A percentile compares a stretch with the other conserved stretches of the same genome.
These are phyloP conservation scores for Croton laevigatus DNA, from an alignment of 441 rosid genomes.

Conservation along the genomic window DNA sequence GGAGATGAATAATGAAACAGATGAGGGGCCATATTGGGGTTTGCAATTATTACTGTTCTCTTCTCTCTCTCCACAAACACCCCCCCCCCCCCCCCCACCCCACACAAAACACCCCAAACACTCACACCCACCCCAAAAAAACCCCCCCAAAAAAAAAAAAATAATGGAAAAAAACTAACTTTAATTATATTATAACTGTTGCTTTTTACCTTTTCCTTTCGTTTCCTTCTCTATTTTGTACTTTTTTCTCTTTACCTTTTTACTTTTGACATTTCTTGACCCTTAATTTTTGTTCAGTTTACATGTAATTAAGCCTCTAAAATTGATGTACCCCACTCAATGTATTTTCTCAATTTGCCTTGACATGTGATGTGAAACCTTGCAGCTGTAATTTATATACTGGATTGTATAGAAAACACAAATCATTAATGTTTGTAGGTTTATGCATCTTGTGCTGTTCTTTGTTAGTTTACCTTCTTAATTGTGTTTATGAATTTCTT, in stretches of 20 bases:
- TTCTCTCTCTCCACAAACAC: background rate
- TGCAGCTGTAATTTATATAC: background rate
- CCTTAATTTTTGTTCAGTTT: background rate
- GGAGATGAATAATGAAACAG: background rate
- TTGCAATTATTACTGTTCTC: background rate
- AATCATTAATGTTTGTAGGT: background rate
- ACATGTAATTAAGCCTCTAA: background rate
- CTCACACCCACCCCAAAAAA: too few relatives aligned
- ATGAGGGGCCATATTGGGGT: background rate
- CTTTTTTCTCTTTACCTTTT: background rate
- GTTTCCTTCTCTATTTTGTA: background rate
- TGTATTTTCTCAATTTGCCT: background rate
- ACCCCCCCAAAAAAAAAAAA: too few relatives aligned
- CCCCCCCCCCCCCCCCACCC: background rate
- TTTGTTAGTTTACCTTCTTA: background rate
- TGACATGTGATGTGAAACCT: background rate
- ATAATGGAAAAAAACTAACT: too few relatives aligned
- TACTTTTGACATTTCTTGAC: background rate
- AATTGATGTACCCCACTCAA: background rate
- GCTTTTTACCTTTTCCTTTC: background rate
- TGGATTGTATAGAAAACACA: background rate
- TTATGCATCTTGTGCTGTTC: background rate
- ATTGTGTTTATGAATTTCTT: background rate
- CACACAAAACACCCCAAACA: too few relatives aligned
- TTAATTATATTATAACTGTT: background rate